Conservation (phyloP, 805 yeast species). For the Sporopachydermia lactativora region DNA sequence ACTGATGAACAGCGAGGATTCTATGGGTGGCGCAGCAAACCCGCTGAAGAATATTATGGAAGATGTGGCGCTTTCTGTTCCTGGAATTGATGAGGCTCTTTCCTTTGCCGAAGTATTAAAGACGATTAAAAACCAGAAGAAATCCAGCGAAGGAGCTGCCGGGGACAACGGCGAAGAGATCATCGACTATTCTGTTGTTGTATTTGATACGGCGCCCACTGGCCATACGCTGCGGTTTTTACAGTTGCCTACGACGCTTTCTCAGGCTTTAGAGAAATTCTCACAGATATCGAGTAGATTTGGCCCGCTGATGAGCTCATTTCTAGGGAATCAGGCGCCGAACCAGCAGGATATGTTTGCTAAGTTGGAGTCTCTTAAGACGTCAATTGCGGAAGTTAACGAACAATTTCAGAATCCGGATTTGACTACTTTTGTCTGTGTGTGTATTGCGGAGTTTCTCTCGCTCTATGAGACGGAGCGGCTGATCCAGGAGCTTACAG, state of each 20-base stretch:
- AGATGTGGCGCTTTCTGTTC: slow-evolving; percentile 88
- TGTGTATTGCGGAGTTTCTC: slow-evolving; percentile 92
- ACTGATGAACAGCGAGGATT: slow-evolving; percentile 40
- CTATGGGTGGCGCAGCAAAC: slow-evolving; percentile 28
- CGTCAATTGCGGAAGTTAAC: slow-evolving; percentile 74
- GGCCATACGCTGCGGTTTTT: slow-evolving; percentile 94
- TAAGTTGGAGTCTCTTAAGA: slow-evolving; percentile 70
- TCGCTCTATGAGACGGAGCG: slow-evolving; percentile 96
- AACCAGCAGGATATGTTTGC: slow-evolving; percentile 57
- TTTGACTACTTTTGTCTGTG: slow-evolving; percentile 89
- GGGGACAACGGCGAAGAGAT: slow-evolving; percentile 18
- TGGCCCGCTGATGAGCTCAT: slow-evolving; percentile 77
- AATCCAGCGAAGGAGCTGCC: slow-evolving; percentile 16
- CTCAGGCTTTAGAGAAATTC: slow-evolving; percentile 74
- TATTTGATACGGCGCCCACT: slow-evolving; percentile 99
- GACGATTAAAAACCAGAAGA: slow-evolving; percentile 73
- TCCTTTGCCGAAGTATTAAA: slow-evolving; percentile 97
- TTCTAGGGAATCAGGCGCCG: slow-evolving; percentile 44
- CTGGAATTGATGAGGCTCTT: slow-evolving; percentile 97
- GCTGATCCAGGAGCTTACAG: slow-evolving; percentile 89
- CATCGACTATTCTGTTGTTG: slow-evolving; percentile 67
- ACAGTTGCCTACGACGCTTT: slow-evolving; percentile 87
- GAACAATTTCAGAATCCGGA: slow-evolving; percentile 94
- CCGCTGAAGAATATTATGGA: slow-evolving; percentile 66
- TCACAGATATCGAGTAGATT: slow-evolving; percentile 73